These are phyloP conservation scores for Fusarium oxysporum DNA, from an alignment of 2,329 filamentous ascomycete genomes.

Conservation along the genomic window DNA sequence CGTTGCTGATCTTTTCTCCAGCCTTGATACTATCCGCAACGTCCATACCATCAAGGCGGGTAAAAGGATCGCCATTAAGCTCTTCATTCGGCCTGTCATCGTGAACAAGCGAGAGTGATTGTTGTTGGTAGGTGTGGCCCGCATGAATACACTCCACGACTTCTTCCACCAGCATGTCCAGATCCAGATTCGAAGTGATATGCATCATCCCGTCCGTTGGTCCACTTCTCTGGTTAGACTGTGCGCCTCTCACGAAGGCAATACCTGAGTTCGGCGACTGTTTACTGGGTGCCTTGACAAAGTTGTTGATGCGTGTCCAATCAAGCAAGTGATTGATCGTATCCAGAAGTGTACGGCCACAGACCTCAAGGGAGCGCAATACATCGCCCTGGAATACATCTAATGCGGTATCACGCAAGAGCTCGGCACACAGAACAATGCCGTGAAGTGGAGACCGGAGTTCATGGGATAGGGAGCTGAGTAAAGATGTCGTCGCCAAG, in stretches of 20 bases:
- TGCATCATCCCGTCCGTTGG: slow-evolving; percentile 31
- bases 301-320: slow-evolving; percentile 66
- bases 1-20: neutral
- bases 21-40: slow-evolving; percentile 4
- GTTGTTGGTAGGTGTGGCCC: slow-evolving; percentile 47
- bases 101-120: slow-evolving; percentile 23
- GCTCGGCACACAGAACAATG: slow-evolving; percentile 65
- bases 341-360: slow-evolving; percentile 63
- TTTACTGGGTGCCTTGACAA: slow-evolving; percentile 22
- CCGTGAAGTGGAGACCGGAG: slow-evolving; percentile 71
- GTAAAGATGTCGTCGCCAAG: slow-evolving; percentile 66
- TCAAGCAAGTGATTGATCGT: slow-evolving; percentile 66
- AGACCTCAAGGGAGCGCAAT: slow-evolving; percentile 62
- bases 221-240: neutral
- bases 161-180: slow-evolving; percentile 59
- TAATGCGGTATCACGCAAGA: slow-evolving; percentile 63
- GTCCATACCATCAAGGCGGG: slow-evolving; percentile 28
- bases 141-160: slow-evolving; percentile 61
- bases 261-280: neutral
- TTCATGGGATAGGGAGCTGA: slow-evolving; percentile 71
- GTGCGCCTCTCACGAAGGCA: neutral
- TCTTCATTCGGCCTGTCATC: neutral
- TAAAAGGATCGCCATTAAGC: neutral
- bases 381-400: slow-evolving; percentile 61
- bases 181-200: slow-evolving; percentile 27